Percentiles rank a stretch among this genome's conserved stretches.
These are phyloP conservation scores for Cocos nucifera DNA, from an alignment of 176 grass and related monocot genomes.

Conservation along the genomic window DNA sequence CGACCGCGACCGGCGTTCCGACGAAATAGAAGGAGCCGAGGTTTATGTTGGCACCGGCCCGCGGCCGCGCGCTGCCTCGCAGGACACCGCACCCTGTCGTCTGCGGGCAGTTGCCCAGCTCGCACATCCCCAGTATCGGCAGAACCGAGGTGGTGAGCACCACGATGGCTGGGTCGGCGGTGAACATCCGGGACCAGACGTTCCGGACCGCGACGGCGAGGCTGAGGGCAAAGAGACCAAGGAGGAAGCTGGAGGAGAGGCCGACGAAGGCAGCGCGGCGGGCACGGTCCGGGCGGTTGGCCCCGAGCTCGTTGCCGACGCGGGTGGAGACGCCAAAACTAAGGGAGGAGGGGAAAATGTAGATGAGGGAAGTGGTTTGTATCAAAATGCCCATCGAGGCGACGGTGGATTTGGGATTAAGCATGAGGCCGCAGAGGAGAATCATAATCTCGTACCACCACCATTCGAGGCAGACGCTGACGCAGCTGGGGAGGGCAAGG, in stretches of 20 bases:
- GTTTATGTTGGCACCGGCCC: constrained; percentile 68
- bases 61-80: constrained; percentile 70
- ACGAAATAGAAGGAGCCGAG: constrained; percentile 77
- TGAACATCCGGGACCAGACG: constrained; percentile 81
- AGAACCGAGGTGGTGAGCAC: constrained; percentile 68
- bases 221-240: constrained; percentile 43
- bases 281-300: constrained; percentile 47
- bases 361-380: constrained; percentile 80
- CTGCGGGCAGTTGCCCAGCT: constrained; percentile 95
- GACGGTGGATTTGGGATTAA: constrained; percentile 60
- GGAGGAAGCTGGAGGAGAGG: constrained; percentile 36
- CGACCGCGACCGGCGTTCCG: constrained; percentile 71
- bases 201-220: constrained; percentile 62
- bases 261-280: constrained; percentile 44
- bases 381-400: constrained; percentile 92
- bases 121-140: constrained; percentile 79
- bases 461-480: constrained; percentile 91
- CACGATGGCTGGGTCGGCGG: constrained; percentile 48
- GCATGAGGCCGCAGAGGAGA: constrained; percentile 66
- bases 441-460: constrained; percentile 99
- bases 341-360: constrained; percentile 99
- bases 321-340: constrained; percentile 91
- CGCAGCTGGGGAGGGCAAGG: constrained; percentile 59
- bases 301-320: constrained; percentile 81
- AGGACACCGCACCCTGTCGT: constrained; percentile 92